Evolutionary conservation across 2,329 filamentous ascomycete genomes (phyloP), one percentile per base, ranked within the genome.

Genomic region (Lasiodiplodia citricola): DNA sequence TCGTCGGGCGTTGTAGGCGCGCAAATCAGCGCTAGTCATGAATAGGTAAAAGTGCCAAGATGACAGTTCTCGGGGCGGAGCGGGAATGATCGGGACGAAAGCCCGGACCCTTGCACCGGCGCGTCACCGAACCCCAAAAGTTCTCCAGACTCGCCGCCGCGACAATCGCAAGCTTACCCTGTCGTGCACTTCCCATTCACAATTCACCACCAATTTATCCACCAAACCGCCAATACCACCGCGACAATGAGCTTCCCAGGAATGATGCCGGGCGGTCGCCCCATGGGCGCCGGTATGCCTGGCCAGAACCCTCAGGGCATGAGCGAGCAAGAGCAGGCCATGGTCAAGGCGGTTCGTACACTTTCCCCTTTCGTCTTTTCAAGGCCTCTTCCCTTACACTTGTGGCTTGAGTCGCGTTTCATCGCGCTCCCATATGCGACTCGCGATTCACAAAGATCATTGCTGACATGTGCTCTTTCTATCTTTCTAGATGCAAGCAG

Each of bases 401-500:
- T 3, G 18, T 11, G 10, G 2, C 10, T 7, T 21, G 18, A 11
- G 44, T 14, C 21, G 18, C 23, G 18, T 11, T 52, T 4, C 16
- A 54, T 21, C 4, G 56, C 31, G 23, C 14, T 6, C 21, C 13
- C 6, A 35, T 35, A 35, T 35, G 31, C 31, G 31, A 35, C 25
- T 11, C 44, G 51, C 52, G 38, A n/a, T 47, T 21, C 5, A 1
- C n/a, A 52, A 25, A 60, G 14, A 11, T 28, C 50, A 37, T 21
- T 50, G 35, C 58, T 69, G 41, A 70, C 68, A 52, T 31, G 51
- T n/a, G 31, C 38, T 37, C 60, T 25, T 10, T 18, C n/a, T 18
- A 4, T 7, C n/a, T 23, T 23, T 14, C 18, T 25, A 96, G 92
- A 91, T 97, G 84, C 89, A 93, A 86, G 82, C 85, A 28, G 88